Base-by-base conservation (phyloP, 2,329 filamentous ascomycete species). In the Pseudonectria foliicola region DNA sequence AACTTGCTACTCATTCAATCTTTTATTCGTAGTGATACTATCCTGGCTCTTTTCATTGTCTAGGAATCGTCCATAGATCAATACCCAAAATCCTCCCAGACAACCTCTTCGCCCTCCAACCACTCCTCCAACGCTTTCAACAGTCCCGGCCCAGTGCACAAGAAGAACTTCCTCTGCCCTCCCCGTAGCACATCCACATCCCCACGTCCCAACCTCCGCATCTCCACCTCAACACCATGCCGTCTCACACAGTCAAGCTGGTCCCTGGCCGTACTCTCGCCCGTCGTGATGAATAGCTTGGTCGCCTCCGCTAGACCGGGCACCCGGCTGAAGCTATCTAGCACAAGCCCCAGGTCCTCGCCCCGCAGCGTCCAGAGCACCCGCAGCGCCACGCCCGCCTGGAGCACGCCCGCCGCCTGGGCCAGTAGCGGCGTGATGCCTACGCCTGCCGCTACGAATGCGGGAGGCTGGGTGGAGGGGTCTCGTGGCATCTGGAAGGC, bases 391-490 rank as follows among this genome's bases (percentile, higher is more conserved):
- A 55, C 47, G 5, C 45, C 49, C 1, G 37, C 39, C 7, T 37
- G 42, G 3, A 86, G 53, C 6, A 70, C 58, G 1, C 61, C 64
- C 0, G 52, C 50, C n/a, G 78, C 68, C 47, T 86, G 82, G 1
- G 79, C 77, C n/a, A 93, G 64, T 4, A 92, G 48, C 2, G 87
- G 87, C 18, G 87, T 94, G 41, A 93, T 85, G 0, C 87, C 87
- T 6, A 94, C 83, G 3, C 87, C 87, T 0, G 76, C 85, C 6
- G 85, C 85, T 4, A 93, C 59, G 45, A 89, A 92, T 1, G 77
- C 60, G 2, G 63, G 45, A 59, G 24, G 62, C 44, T 21, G 42
- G 42, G 7, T 51, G 38, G 34, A 14, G 2, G 37, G 1, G 35
- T 38, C 13, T 47, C 51, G 34, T 1, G 55, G 50, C 27, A 71